A percentile compares a stretch with the other conserved stretches of the same genome.
Evolutionary conservation across 768 basidiomycete genomes (phyloP).

Genomic region (Calvatia gigantea): DNA sequence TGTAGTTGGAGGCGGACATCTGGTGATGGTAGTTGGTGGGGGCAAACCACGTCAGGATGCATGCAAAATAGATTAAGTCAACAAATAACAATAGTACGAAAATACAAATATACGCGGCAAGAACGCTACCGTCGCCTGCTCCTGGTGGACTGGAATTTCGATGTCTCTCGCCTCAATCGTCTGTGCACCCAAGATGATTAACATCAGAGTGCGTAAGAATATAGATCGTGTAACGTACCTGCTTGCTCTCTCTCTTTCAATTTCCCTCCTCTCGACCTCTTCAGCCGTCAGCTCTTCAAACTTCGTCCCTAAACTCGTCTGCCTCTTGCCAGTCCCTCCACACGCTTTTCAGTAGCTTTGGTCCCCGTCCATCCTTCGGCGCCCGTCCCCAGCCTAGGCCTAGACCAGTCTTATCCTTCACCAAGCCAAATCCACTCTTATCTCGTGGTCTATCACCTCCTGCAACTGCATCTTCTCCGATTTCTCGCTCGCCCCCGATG

Average conservation of each 20-base stretch:
- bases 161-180: conserved; percentile 61
- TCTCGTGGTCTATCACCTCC: conserved; percentile 34
- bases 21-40: no score
- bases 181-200: conserved; percentile 26
- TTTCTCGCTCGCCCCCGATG: conserved; percentile 52
- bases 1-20: no score
- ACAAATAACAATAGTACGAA: conserved; percentile 6
- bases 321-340: conserved; percentile 96
- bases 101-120: background rate
- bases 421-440: conserved; percentile 47
- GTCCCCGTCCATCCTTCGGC: conserved; percentile 76
- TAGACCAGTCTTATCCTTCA: conserved; percentile 82
- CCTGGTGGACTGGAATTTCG: conserved; percentile 55
- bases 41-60: no score
- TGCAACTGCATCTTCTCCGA: conserved; percentile 22
- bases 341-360: conserved; percentile 78
- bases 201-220: background rate
- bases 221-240: conserved; percentile 30
- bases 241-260: conserved; percentile 83
- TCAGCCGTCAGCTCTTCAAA: conserved; percentile 86
- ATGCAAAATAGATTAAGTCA: no score
- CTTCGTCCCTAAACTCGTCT: conserved; percentile 83
- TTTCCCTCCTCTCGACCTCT: conserved; percentile 87
- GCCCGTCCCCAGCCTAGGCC: conserved; percentile 75
- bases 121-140: conserved; percentile 31